Percentiles rank a stretch among this genome's conserved stretches.
Conservation (phyloP, 1,284 basidiomycete genomes). For the Termitomyces sp. region DNA sequence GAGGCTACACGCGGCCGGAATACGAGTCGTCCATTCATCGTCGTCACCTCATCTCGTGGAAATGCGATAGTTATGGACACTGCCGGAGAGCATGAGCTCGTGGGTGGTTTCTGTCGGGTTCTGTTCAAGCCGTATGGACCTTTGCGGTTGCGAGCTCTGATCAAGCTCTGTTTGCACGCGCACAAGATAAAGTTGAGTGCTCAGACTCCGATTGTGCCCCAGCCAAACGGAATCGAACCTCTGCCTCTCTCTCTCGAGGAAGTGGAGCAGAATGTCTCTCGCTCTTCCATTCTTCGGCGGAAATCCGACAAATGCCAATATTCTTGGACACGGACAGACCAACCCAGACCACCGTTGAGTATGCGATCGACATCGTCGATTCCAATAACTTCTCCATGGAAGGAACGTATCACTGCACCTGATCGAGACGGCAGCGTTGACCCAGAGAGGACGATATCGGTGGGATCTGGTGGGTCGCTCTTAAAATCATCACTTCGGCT, state of each 20-base stretch:
- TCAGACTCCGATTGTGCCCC: conserved; percentile 15
- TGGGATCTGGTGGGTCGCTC: conserved; percentile 57
- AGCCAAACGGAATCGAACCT: conserved; percentile 12
- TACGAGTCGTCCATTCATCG: conserved; percentile 62
- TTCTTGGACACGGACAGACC: conserved; percentile 10
- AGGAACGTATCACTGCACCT: conserved; percentile 25
- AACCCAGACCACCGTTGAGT: conserved; percentile 38
- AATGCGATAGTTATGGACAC: conserved; percentile 59
- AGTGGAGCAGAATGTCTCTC: conserved; percentile 8
- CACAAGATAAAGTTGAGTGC: conserved; percentile 41
- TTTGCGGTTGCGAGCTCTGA: conserved; percentile 60
- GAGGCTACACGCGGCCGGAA: conserved; percentile 55
- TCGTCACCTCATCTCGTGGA: conserved; percentile 69
- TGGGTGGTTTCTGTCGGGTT: conserved; percentile 84
- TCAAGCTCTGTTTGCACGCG: conserved; percentile 71
- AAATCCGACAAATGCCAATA: conserved; percentile 45
- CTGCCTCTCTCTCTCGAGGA: conserved; percentile 5
- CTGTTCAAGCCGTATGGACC: conserved; percentile 91
- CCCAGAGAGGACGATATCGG: conserved; percentile 41
- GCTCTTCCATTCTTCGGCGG: conserved; percentile 34
- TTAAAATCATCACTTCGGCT: conserved; percentile 56
- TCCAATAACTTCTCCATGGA: conserved; percentile 38
- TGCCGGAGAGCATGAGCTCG: conserved; percentile 66
- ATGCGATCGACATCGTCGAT: conserved; percentile 47
- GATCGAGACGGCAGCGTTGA: conserved; percentile 25